Evolutionary conservation across 306 rosid genomes (phyloP).

Genomic region (Dalbergia oliveri): DNA sequence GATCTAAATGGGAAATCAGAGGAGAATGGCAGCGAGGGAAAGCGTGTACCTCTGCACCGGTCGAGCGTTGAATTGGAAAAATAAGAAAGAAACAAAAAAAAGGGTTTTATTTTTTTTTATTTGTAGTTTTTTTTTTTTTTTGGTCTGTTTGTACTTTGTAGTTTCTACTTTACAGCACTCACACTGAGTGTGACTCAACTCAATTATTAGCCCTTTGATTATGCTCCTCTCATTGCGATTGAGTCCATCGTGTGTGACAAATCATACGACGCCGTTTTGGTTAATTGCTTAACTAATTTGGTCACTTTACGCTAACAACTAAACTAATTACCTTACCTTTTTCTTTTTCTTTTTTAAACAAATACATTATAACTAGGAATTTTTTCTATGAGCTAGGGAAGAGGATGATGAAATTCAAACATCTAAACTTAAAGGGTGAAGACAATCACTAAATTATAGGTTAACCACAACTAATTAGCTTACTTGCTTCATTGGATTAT

Average conservation of each 20-base stretch:
- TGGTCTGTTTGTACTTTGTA: too few relatives aligned
- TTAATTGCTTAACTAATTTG: background rate
- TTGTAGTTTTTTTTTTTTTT: background rate
- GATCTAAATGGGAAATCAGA: conserved; percentile 49
- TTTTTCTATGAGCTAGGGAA: too few relatives aligned
- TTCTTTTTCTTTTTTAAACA: too few relatives aligned
- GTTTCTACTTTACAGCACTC: background rate
- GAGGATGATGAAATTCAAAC: too few relatives aligned
- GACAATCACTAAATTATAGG: too few relatives aligned
- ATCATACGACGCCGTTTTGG: background rate
- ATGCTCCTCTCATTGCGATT: background rate
- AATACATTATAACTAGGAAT: too few relatives aligned
- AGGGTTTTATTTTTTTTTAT: too few relatives aligned
- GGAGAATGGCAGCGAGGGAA: conserved; percentile 41
- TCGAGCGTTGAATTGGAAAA: conserved; percentile 57
- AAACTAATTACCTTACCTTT: background rate
- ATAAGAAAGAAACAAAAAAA: too few relatives aligned
- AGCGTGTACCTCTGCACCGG: conserved; percentile 59
- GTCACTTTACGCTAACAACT: background rate
- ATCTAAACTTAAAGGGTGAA: too few relatives aligned
- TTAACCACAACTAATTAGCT: too few relatives aligned
- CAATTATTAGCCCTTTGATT: conserved; percentile 38
- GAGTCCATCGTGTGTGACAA: background rate
- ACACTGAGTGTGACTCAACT: background rate
- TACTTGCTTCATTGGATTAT: background rate